phyloP scores from a whole-genome alignment of 805 yeast genomes.

The Diddensiella santjacobensis region DNA sequence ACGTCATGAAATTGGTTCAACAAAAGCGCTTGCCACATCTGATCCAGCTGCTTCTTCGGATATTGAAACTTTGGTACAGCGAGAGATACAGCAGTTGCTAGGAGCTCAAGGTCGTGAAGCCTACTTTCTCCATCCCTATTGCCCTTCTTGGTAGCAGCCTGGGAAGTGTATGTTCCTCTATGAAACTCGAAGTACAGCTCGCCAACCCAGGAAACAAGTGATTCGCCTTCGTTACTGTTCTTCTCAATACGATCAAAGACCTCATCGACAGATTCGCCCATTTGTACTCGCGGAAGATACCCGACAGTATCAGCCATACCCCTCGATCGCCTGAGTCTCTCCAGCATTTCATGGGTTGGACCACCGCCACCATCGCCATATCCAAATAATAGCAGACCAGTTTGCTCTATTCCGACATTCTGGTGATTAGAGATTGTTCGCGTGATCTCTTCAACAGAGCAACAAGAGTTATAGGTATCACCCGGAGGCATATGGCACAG shows the following conservation, averaged over 20 bases:
- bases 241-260: slow-evolving; percentile 63
- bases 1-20: slow-evolving; percentile 96
- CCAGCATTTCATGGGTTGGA: slow-evolving; percentile 75
- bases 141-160: slow-evolving; percentile 72
- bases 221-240: slow-evolving; percentile 56
- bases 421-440: slow-evolving; percentile 67
- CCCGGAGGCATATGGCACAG: slow-evolving; percentile 88
- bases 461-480: slow-evolving; percentile 76
- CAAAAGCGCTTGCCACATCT: slow-evolving; percentile 82
- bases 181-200: slow-evolving; percentile 90
- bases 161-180: slow-evolving; percentile 92
- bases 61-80: slow-evolving; percentile 38
- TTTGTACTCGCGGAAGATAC: slow-evolving; percentile 68
- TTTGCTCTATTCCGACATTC: slow-evolving; percentile 61
- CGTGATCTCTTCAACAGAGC: slow-evolving; percentile 75
- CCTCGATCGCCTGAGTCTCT: slow-evolving; percentile 71
- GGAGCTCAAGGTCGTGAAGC: slow-evolving; percentile 75
- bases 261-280: slow-evolving; percentile 69
- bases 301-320: slow-evolving; percentile 73
- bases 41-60: slow-evolving; percentile 64
- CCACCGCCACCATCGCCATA: slow-evolving; percentile 93
- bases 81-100: slow-evolving; percentile 52
- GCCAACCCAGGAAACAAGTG: slow-evolving; percentile 81
- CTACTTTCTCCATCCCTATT: slow-evolving; percentile 71
- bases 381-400: slow-evolving; percentile 68